These are phyloP conservation scores for Centaurea solstitialis DNA, from an alignment of 129 eudicot genomes.

Conservation along the genomic window DNA sequence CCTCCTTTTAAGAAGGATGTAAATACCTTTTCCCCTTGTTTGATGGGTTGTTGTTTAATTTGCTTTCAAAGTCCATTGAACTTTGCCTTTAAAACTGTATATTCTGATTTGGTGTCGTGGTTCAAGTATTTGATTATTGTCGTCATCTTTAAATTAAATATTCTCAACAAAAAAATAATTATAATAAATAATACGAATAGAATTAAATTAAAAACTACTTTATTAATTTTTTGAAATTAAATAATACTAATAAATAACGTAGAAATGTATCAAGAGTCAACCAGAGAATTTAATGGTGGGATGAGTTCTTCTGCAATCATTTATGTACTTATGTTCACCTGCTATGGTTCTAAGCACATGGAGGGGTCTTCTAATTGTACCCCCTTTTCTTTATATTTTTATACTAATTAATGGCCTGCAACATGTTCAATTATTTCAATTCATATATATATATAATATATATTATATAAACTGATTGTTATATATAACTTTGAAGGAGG, in stretches of 20 bases:
- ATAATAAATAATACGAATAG: neutral
- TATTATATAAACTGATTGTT: neutral
- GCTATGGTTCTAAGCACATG: slow-evolving; percentile 49
- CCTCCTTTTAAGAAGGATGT: neutral
- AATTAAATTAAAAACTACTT: neutral
- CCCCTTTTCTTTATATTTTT: slow-evolving; percentile 11
- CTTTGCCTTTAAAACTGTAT: neutral
- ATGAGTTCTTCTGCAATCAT: slow-evolving; percentile 26
- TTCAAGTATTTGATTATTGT: slow-evolving; percentile 2
- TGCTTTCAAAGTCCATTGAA: neutral
- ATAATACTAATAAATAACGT: neutral
- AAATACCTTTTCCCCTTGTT: slow-evolving; percentile 2
- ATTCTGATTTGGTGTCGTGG: neutral
- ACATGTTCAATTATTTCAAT: slow-evolving; percentile 21
- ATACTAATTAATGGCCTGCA: slow-evolving; percentile 39
- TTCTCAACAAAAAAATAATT: neutral
- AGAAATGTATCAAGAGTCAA: slow-evolving; percentile 31
- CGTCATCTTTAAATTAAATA: neutral
- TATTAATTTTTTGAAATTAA: neutral
- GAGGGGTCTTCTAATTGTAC: slow-evolving; percentile 45
- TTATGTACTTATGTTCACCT: slow-evolving; percentile 34
- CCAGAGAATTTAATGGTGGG: slow-evolving; percentile 36
- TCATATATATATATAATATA: neutral
- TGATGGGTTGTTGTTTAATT: neutral
- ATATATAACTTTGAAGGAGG: neutral